Evolutionary conservation across 2,329 filamentous ascomycete species (phyloP).

Genomic region (Monilinia aucupariae): DNA sequence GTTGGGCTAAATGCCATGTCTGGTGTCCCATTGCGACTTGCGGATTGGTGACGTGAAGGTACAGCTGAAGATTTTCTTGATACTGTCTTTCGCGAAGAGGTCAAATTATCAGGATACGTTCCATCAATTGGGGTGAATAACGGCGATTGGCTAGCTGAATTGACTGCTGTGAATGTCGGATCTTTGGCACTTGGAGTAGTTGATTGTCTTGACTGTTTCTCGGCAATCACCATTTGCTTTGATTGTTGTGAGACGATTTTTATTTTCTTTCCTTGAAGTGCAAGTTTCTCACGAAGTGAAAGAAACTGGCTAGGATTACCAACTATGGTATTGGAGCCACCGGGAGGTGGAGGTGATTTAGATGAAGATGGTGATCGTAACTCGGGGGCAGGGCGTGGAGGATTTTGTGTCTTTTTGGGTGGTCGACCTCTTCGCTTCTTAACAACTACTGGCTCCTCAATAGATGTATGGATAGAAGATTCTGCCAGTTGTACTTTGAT

Average conservation of each 20-base stretch:
- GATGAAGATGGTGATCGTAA: constrained; percentile 13
- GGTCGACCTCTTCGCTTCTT: constrained; percentile 28
- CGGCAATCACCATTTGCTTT: background rate
- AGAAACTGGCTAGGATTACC: constrained; percentile 20
- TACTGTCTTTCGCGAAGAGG: background rate
- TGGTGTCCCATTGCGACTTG: background rate
- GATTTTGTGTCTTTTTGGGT: constrained; percentile 21
- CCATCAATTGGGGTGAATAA: background rate
- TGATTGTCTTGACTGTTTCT: constrained; percentile 14
- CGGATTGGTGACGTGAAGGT: constrained; percentile 2
- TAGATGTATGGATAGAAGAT: background rate
- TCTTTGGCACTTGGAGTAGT: constrained; percentile 8
- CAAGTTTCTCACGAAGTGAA: constrained; percentile 32
- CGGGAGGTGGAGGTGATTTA: constrained; percentile 7
- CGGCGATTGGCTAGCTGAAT: background rate
- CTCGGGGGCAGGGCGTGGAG: background rate
- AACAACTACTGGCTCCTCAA: constrained; percentile 4
- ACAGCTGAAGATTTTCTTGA: background rate
- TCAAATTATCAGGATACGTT: background rate
- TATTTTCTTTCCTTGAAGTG: constrained; percentile 30
- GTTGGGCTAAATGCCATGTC: background rate
- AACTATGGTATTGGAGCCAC: background rate
- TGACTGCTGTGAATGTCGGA: background rate
- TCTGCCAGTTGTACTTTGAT: background rate
- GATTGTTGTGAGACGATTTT: constrained; percentile 28